These are phyloP conservation scores for Hypoxylon subgilvum DNA, from an alignment of 495 filamentous ascomycete species.

Conservation along the genomic window DNA sequence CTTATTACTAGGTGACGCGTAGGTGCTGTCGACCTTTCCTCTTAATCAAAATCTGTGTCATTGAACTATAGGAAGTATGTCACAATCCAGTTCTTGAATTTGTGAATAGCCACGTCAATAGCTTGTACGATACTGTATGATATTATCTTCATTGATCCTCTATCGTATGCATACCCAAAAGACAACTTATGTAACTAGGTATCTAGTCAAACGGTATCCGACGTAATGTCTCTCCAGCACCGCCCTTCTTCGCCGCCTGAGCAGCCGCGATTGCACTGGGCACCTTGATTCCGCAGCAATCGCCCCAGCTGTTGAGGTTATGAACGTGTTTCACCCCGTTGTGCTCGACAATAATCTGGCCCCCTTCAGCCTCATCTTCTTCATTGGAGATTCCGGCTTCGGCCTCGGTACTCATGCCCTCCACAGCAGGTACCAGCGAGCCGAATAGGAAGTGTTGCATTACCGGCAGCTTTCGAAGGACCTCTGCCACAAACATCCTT, in stretches of 20 bases:
- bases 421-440: constrained; percentile 73
- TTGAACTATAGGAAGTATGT: too few species aligned
- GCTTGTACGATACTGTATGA: too few species aligned
- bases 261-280: constrained; percentile 89
- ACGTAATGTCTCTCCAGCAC: constrained; percentile 65
- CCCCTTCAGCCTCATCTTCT: constrained; percentile 60
- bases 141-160: neutral
- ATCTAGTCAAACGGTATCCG: constrained; percentile 88
- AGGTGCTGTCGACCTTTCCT: too few species aligned
- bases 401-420: constrained; percentile 76
- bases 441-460: constrained; percentile 99
- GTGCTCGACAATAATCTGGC: constrained; percentile 62
- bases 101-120: too few species aligned
- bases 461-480: constrained; percentile 90
- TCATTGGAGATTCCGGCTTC: constrained; percentile 47
- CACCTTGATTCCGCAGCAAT: constrained; percentile 98
- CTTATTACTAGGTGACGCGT: too few species aligned
- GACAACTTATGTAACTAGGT: too few species aligned
- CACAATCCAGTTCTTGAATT: too few species aligned
- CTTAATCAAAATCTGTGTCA: too few species aligned
- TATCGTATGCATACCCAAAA: neutral
- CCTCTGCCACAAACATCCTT: constrained; percentile 93
- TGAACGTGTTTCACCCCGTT: constrained; percentile 72
- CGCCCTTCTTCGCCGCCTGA: constrained; percentile 80
- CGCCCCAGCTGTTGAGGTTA: constrained; percentile 76